Percentiles rank a stretch among this genome's conserved stretches.
Evolutionary conservation across 2,329 filamentous ascomycete species (phyloP).

Genomic region (Diaporthe caulivora): DNA sequence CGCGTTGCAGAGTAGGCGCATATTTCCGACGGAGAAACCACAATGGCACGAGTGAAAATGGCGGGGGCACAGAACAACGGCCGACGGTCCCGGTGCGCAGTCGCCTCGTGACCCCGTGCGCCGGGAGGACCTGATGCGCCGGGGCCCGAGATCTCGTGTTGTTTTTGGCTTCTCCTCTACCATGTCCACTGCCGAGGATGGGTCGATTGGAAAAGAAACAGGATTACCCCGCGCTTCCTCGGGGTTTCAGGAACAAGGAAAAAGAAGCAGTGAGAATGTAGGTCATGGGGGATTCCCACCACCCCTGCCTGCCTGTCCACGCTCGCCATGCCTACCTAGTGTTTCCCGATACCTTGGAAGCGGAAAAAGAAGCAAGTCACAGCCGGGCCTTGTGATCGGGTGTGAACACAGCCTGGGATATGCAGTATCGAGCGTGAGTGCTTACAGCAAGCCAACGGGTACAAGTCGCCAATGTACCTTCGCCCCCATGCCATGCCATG

Average conservation of each 20-base stretch:
- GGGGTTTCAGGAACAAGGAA: constrained; percentile 13
- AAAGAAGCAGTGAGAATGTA: constrained; percentile 4
- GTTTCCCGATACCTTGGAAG: constrained; percentile 25
- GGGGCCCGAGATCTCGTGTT: constrained; percentile 25
- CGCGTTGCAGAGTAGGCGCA: background rate
- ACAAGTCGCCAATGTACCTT: constrained; percentile 27
- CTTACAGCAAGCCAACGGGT: constrained; percentile 10
- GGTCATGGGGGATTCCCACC: constrained; percentile 11
- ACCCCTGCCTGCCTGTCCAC: background rate
- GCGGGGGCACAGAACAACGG: constrained; percentile 17
- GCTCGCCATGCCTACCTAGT: constrained; percentile 12
- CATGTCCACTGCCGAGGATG: constrained; percentile 6
- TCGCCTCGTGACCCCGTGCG: background rate
- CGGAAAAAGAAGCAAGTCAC: constrained; percentile 11
- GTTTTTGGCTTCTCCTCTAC: background rate
- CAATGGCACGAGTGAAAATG: background rate
- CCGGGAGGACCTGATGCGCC: constrained; percentile 21
- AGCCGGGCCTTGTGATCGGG: constrained; percentile 6
- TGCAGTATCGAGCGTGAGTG: constrained; percentile 25
- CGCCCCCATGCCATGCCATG: constrained; percentile 20
- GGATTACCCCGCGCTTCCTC: constrained; percentile 18
- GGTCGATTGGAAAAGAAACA: background rate
- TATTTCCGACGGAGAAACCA: constrained; percentile 22
- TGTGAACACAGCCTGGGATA: constrained; percentile 1
- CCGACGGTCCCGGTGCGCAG: constrained; percentile 12